Conservation (phyloP, 179 eudicot species). For the Patellifolia procumbens region DNA sequence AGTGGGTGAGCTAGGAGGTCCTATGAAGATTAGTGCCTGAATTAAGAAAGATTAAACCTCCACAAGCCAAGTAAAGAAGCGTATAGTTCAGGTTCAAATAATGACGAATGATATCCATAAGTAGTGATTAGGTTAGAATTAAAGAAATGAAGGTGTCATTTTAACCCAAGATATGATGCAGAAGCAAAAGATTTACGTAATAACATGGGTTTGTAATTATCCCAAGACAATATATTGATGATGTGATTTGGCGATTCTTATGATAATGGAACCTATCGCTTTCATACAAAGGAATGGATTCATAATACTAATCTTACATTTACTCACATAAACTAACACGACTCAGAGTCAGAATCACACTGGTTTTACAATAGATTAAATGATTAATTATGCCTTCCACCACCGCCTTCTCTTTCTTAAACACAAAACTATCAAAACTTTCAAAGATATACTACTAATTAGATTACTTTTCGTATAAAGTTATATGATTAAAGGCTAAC, state of each 20-base stretch:
- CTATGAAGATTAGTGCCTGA: constrained; percentile 11
- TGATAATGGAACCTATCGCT: constrained; percentile 16
- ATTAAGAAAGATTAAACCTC: constrained; percentile 9
- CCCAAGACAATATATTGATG: constrained; percentile 14
- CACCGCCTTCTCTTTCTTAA: background rate
- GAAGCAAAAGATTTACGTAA: constrained; percentile 34
- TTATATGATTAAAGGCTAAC: background rate
- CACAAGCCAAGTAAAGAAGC: constrained; percentile 24
- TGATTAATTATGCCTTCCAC: background rate
- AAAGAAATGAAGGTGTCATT: constrained; percentile 25
- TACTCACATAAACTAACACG: background rate
- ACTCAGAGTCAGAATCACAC: constrained; percentile 10
- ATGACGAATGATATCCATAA: constrained; percentile 7
- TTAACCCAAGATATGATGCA: constrained; percentile 27
- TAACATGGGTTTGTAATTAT: constrained; percentile 29
- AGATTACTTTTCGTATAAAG: background rate
- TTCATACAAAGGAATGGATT: constrained; percentile 15
- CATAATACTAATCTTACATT: background rate
- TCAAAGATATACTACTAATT: background rate
- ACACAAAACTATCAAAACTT: background rate
- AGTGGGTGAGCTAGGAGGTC: constrained; percentile 16
- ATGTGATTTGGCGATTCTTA: constrained; percentile 15
- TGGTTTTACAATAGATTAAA: background rate
- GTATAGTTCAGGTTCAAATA: constrained; percentile 18
- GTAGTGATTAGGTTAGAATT: background rate